Evolutionary conservation across 192 early-diverging fungal species (phyloP), one percentile per base, ranked within the genome.

Genomic region (Coemansia sp.): DNA sequence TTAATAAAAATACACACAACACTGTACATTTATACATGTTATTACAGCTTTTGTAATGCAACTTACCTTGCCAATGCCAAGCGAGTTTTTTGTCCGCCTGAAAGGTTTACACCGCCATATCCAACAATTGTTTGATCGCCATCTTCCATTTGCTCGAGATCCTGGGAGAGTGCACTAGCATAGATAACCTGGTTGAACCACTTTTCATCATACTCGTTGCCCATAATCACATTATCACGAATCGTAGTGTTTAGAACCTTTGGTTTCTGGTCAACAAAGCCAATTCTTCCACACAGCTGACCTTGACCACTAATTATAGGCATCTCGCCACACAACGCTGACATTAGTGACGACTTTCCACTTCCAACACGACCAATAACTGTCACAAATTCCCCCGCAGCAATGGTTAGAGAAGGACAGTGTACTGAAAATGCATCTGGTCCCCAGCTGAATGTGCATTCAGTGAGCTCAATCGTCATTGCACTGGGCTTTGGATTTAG

Each of bases 381-480:
- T 41, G 39, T 41, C 7, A 41, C 39, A 41, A 41, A 41, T 2
- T 41, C 39, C 0, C 39, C 39, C 0, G 14, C 39, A 41, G 39
- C 39, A 41, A 45, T 12, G 3, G 16, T 45, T 0, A 45, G 41
- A 0, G 16, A 6, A n/a, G 92, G 77, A 17, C 87, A 67, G 29
- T 87, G 72, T 7, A 94, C 72, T 3, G 87, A 82, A 2, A 86
- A 80, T 14, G 53, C 66, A 23, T 61, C 52, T 1, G 65, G 17
- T 0, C 69, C 61, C 74, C 74, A 77, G 23, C 58, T 67, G n/a
- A 77, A 77, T 1, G 38, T 38, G 10, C 74, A 77, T 4, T 57
- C 35, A 1, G 64, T 37, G 38, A 77, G 69, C 35, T 68, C 54
- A 3, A 61, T 56, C 3, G 61, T 43, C 4, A 31, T 27, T 6